phyloP scores from a whole-genome alignment of 2,329 filamentous ascomycete genomes.

The Leptographium galeiforme region DNA sequence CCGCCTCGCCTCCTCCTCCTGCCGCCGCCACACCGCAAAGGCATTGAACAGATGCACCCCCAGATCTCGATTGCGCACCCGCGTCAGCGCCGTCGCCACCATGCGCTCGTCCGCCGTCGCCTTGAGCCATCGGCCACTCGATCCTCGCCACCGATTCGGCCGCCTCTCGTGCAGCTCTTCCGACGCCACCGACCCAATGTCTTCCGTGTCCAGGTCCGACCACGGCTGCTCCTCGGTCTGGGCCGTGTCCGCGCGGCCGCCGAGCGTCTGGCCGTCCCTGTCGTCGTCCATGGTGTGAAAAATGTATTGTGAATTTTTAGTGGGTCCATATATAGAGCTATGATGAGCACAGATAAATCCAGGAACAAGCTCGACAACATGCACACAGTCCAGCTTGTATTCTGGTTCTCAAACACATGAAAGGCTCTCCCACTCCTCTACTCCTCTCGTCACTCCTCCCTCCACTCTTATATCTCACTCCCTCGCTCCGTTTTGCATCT shows the following conservation, averaged over 20 bases:
- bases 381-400: too few species aligned
- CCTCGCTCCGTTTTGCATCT: too few species aligned
- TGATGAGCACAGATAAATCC: too few species aligned
- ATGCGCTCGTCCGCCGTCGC: constrained; percentile 50
- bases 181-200: constrained; percentile 31
- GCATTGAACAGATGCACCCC: constrained; percentile 68
- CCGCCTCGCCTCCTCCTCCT: constrained; percentile 1
- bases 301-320: too few species aligned
- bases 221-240: background rate
- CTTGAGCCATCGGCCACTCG: constrained; percentile 50
- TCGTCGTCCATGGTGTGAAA: too few species aligned
- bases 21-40: constrained; percentile 48
- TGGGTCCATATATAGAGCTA: too few species aligned
- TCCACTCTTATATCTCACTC: too few species aligned
- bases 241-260: background rate
- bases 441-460: too few species aligned
- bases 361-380: too few species aligned
- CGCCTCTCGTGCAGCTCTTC: constrained; percentile 35
- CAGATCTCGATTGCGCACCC: constrained; percentile 52
- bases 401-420: too few species aligned
- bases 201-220: constrained; percentile 33
- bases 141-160: constrained; percentile 62
- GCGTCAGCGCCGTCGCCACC: constrained; percentile 49
- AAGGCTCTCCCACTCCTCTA: too few species aligned
- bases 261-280: too few species aligned